phyloP scores from a whole-genome alignment of 345 rosid genomes.

The Moricandia moricandioides region DNA sequence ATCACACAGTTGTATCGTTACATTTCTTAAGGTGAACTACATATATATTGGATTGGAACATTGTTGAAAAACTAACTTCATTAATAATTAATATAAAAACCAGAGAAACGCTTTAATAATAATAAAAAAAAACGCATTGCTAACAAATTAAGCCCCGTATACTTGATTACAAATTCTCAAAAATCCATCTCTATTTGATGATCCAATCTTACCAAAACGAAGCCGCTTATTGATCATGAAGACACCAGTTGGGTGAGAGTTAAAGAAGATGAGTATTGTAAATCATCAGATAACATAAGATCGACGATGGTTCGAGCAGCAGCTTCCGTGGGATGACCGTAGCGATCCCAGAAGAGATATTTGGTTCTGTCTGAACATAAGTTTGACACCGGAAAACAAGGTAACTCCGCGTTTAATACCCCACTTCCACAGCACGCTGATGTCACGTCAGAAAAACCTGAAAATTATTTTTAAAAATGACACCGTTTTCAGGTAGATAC shows the following conservation, averaged over 20 bases:
- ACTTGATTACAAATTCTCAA: no score
- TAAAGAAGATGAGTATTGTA: constrained; percentile 44
- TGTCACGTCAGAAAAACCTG: constrained; percentile 59
- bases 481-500: no score
- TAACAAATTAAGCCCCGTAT: no score
- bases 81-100: no score
- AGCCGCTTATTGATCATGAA: constrained; percentile 1
- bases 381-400: constrained; percentile 55
- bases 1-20: no score
- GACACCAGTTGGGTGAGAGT: constrained; percentile 52
- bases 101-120: no score
- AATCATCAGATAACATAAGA: constrained; percentile 43
- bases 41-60: no score
- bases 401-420: constrained; percentile 43
- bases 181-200: no score
- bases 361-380: constrained; percentile 60
- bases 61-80: no score
- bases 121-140: no score
- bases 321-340: constrained; percentile 66
- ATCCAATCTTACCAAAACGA: background rate
- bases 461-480: no score
- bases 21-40: no score
- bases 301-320: constrained; percentile 46
- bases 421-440: constrained; percentile 86
- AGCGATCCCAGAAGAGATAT: constrained; percentile 73